Evolutionary conservation across 2,329 filamentous ascomycete species (phyloP).

Genomic region (Penicillium sp.): DNA sequence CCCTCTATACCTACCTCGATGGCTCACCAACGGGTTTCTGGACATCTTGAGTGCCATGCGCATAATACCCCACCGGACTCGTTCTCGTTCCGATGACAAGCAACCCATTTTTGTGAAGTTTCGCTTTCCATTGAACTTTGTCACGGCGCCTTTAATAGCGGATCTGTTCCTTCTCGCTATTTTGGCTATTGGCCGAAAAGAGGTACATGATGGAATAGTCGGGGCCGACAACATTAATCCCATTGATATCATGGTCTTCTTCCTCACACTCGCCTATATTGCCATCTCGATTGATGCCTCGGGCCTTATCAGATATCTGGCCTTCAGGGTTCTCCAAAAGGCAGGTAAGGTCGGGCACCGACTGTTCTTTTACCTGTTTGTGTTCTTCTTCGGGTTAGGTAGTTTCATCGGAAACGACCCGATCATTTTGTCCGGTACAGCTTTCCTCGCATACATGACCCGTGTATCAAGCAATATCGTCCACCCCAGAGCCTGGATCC

Average conservation of each 20-base stretch:
- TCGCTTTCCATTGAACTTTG: constrained; percentile 58
- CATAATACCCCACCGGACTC: constrained; percentile 44
- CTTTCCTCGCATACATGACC: constrained; percentile 70
- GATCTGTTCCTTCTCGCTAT: constrained; percentile 65
- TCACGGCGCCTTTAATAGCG: constrained; percentile 62
- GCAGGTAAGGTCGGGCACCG: constrained; percentile 59
- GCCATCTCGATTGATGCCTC: constrained; percentile 70
- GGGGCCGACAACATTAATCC: constrained; percentile 59
- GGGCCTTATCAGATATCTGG: constrained; percentile 60
- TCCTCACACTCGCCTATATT: constrained; percentile 65
- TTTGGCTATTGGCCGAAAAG: constrained; percentile 55
- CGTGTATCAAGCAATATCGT: constrained; percentile 63
- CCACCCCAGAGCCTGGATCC: constrained; percentile 64
- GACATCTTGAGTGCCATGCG: constrained; percentile 41
- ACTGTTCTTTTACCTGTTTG: constrained; percentile 64
- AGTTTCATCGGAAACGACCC: constrained; percentile 67
- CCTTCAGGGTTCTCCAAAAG: constrained; percentile 61
- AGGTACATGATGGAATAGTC: constrained; percentile 61
- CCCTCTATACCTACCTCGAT: constrained; percentile 52
- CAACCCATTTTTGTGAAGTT: constrained; percentile 43
- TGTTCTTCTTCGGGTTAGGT: constrained; percentile 61
- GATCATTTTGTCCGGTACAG: constrained; percentile 64
- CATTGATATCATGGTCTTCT: constrained; percentile 66
- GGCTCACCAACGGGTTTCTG: constrained; percentile 40
- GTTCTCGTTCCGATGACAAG: constrained; percentile 20